Conservation (phyloP, 768 basidiomycete genomes). For the Kwoniella pini region DNA sequence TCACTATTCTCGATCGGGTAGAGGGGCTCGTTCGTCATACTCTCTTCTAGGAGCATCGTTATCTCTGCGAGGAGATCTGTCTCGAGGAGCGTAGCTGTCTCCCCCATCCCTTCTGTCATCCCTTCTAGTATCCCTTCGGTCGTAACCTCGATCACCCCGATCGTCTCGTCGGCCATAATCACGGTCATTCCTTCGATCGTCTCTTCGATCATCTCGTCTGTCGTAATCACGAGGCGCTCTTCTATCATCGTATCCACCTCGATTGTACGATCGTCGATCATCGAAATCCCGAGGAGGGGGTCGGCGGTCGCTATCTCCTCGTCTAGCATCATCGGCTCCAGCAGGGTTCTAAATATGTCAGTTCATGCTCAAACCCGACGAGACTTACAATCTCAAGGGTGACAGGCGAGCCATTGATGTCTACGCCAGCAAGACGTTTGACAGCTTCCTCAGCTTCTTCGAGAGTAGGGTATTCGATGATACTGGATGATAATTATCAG, state of each 20-base stretch:
- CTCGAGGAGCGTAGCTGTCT: slow-evolving; percentile 23
- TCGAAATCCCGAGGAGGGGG: slow-evolving; percentile 54
- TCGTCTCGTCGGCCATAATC: slow-evolving; percentile 50
- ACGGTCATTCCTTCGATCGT: slow-evolving; percentile 30
- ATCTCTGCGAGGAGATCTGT: slow-evolving; percentile 50
- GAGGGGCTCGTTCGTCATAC: slow-evolving; percentile 24
- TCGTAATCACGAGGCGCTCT: slow-evolving; percentile 25
- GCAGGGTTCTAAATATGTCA: slow-evolving; percentile 16
- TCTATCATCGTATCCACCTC: slow-evolving; percentile 22
- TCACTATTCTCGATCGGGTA: slow-evolving; percentile 11
- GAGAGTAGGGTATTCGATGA: slow-evolving; percentile 84
- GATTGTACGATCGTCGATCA: slow-evolving; percentile 33
- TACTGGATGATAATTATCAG: slow-evolving; percentile 58
- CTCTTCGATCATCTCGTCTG: slow-evolving; percentile 23
- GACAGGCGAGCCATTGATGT: slow-evolving; percentile 61
- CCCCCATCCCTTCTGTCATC: slow-evolving; percentile 28
- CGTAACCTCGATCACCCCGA: slow-evolving; percentile 58
- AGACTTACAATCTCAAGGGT: slow-evolving; percentile 30
- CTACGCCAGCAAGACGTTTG: slow-evolving; percentile 78
- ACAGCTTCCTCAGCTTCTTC: slow-evolving; percentile 94
- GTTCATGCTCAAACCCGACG: slow-evolving; percentile 59
- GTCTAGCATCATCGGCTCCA: slow-evolving; percentile 23
- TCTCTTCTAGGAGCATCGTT: slow-evolving; percentile 13
- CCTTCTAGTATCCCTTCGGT: slow-evolving; percentile 55
- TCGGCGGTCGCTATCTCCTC: slow-evolving; percentile 35